These are phyloP conservation scores for Tolypocladium inflatum DNA, from an alignment of 2,329 filamentous ascomycete genomes.

Conservation along the genomic window DNA sequence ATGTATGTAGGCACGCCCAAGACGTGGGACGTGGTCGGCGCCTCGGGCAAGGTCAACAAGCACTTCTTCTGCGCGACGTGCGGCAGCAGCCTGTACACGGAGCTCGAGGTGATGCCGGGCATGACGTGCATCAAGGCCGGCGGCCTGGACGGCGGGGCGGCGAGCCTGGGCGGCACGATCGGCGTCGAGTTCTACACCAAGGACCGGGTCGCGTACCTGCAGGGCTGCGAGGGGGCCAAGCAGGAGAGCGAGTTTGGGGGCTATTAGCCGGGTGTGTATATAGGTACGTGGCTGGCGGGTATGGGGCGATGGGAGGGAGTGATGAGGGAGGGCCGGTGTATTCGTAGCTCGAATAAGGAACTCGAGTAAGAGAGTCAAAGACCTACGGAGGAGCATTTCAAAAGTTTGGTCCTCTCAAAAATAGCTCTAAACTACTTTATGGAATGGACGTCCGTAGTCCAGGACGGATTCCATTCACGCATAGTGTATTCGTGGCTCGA, in stretches of 20 bases:
- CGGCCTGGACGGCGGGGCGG: conserved; percentile 35
- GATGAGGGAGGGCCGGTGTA: too few relatives aligned
- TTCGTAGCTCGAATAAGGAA: too few relatives aligned
- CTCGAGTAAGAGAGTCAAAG: too few relatives aligned
- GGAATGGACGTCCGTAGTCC: too few relatives aligned
- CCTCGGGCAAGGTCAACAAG: conserved; percentile 43
- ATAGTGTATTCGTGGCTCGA: too few relatives aligned
- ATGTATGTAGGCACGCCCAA: conserved; percentile 32
- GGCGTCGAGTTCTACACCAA: conserved; percentile 43
- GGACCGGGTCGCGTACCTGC: conserved; percentile 35
- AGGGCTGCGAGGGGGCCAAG: conserved; percentile 21
- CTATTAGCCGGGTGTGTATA: too few relatives aligned
- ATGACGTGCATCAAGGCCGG: conserved; percentile 41
- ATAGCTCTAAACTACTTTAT: too few relatives aligned
- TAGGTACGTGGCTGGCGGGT: too few relatives aligned
- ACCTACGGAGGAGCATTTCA: too few relatives aligned
- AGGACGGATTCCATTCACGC: too few relatives aligned
- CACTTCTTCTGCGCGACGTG: conserved; percentile 46
- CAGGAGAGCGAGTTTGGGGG: conserved; percentile 5
- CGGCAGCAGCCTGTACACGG: conserved; percentile 40
- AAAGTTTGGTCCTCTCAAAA: too few relatives aligned
- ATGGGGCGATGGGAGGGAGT: too few relatives aligned
- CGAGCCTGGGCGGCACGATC: conserved; percentile 30
- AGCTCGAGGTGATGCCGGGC: conserved; percentile 43
- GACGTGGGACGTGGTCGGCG: conserved; percentile 35